These are phyloP conservation scores for Piromyces finnis DNA, from an alignment of 192 early-diverging fungal genomes.

Conservation along the genomic window DNA sequence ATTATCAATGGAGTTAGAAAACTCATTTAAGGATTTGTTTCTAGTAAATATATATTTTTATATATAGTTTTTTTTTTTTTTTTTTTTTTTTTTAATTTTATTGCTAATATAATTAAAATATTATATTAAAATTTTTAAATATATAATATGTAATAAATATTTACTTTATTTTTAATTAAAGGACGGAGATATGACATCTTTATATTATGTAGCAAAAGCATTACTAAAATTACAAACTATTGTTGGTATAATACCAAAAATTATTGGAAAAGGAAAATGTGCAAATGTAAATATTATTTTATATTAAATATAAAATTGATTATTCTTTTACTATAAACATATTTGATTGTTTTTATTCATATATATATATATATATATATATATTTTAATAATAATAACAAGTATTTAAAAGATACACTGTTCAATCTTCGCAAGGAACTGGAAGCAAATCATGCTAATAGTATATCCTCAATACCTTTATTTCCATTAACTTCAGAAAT, in stretches of 20 bases:
- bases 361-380: not conserved
- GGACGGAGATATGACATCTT: slow-evolving; percentile 57
- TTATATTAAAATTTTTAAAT: no score
- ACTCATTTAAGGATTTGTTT: slow-evolving; percentile 65
- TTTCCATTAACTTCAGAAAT: slow-evolving; percentile 15
- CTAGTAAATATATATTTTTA: slow-evolving; percentile 16
- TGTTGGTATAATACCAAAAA: slow-evolving; percentile 75
- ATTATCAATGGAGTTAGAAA: slow-evolving; percentile 71
- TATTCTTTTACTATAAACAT: no score
- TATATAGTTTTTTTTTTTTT: not conserved
- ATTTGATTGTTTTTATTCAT: not conserved
- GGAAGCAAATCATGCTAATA: slow-evolving; percentile 10
- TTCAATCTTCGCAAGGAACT: slow-evolving; percentile 70
- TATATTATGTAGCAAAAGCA: slow-evolving; percentile 56
- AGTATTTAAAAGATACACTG: slow-evolving; percentile 53
- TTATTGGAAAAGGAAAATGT: slow-evolving; percentile 75
- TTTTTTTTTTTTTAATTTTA: not conserved
- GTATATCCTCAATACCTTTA: slow-evolving; percentile 1
- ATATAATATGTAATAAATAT: no score
- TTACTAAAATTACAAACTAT: slow-evolving; percentile 78
- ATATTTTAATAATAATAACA: no score
- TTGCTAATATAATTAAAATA: no score
- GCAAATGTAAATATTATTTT: slow-evolving; percentile 41
- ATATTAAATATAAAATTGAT: no score
- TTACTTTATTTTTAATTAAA: no score